Evolutionary conservation across 2,329 filamentous ascomycete species (phyloP).

Genomic region (Pseudofabraea citricarpa): DNA sequence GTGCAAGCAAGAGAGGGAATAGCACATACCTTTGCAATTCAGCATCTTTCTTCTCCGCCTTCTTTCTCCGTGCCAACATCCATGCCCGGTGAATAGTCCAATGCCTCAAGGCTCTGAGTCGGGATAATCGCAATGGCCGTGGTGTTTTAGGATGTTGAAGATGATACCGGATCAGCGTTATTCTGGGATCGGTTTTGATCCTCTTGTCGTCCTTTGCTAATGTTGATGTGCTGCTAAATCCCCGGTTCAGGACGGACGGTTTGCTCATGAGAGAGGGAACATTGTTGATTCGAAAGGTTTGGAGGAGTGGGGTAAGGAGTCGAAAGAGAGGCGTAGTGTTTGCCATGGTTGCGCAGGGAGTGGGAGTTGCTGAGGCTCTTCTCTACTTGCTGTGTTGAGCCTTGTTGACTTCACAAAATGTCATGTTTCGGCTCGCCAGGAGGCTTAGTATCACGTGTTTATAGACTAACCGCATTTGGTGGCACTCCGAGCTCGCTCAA

Average conservation of each 20-base stretch:
- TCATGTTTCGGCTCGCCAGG: no score
- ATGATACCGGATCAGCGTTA: slow-evolving; percentile 64
- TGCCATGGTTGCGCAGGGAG: no score
- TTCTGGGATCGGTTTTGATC: slow-evolving; percentile 19
- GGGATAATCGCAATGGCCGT: slow-evolving; percentile 80
- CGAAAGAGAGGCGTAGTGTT: neutral
- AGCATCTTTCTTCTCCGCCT: slow-evolving; percentile 56
- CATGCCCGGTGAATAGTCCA: slow-evolving; percentile 99
- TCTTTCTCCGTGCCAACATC: slow-evolving; percentile 71
- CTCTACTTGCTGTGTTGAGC: no score
- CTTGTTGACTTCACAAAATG: no score
- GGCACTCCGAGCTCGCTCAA: no score
- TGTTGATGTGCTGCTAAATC: slow-evolving; percentile 1
- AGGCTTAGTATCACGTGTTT: no score
- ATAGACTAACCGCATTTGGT: no score
- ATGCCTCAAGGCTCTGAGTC: slow-evolving; percentile 83
- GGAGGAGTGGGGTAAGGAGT: slow-evolving; percentile 3
- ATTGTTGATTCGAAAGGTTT: neutral
- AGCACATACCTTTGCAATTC: slow-evolving; percentile 63
- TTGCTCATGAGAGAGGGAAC: neutral
- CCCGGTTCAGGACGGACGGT: neutral
- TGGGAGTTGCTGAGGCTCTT: no score
- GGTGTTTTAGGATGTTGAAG: slow-evolving; percentile 64
- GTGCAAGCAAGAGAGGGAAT: no score
- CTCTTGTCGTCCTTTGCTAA: slow-evolving; percentile 6